Conservation (phyloP, 768 basidiomycete species). For the Cystofilobasidium macerans region DNA sequence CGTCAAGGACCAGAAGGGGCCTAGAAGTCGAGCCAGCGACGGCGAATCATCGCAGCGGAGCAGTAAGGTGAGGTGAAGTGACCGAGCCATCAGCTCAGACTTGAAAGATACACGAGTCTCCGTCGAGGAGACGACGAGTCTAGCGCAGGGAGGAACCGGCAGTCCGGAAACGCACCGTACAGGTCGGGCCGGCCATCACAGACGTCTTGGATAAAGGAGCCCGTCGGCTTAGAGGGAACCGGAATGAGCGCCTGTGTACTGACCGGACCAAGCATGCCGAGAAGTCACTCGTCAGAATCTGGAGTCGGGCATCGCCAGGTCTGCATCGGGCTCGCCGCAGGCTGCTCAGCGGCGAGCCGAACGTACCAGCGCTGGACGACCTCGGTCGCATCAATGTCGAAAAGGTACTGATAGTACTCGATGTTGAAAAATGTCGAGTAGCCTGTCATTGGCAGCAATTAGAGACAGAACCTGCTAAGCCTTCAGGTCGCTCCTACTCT, state of each 20-base stretch:
- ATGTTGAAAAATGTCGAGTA: constrained; percentile 15
- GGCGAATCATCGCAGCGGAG: constrained; percentile 40
- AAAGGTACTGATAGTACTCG: constrained; percentile 26
- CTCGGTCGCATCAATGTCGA: constrained; percentile 24
- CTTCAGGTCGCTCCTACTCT: not conserved
- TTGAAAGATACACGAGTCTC: too few species aligned
- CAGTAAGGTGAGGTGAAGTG: too few species aligned
- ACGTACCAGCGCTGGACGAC: constrained; percentile 25
- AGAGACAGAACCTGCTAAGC: not conserved
- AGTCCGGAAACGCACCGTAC: constrained; percentile 38
- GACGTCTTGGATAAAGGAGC: constrained; percentile 33
- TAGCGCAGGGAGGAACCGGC: too few species aligned
- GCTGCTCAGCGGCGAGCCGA: not conserved
- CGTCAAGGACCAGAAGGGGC: constrained; percentile 95
- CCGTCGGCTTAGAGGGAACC: constrained; percentile 20
- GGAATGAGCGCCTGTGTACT: constrained; percentile 23
- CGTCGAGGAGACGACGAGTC: too few species aligned
- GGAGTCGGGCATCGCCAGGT: not conserved
- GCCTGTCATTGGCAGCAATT: not conserved
- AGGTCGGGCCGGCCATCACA: constrained; percentile 38
- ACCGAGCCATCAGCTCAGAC: too few species aligned
- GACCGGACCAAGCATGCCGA: not conserved
- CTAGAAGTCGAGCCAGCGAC: constrained; percentile 49
- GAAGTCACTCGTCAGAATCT: too few species aligned
- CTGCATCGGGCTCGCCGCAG: not conserved